Base-by-base conservation (phyloP, 2,329 filamentous ascomycete genomes). In the Chrysoporthe deuterocubensis region DNA sequence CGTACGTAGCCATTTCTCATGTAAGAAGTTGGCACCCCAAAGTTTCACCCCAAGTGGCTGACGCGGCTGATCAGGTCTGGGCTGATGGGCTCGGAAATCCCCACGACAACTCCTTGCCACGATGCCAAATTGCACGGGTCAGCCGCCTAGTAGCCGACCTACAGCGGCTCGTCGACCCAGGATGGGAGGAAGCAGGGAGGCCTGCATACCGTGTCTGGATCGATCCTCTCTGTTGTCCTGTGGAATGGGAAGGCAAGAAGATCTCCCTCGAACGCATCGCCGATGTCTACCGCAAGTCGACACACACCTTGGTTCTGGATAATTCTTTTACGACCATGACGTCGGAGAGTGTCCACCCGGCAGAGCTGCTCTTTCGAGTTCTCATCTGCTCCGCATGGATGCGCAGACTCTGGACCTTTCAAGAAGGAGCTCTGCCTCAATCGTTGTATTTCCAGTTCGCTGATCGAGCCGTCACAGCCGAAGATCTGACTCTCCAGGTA, bases 371-470 rank as follows among this genome's bases (percentile, higher is more conserved):
- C 0, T 63, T 76, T 5, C 71, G 76, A 18, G 72, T 78, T 3
- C 73, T 79, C 43, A 75, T 67, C 5, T 70, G 72, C 14, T 79
- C 78, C 4, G 71, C 74, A 26, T 81, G 80, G 79, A 78, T 80
- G 71, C 73, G 78, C 57, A 72, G 79, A 5, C 71, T 80, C 1
- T 81, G 79, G 80, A 81, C 80, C 0, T 73, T 81, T 16, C 79
- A 81, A 71, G 73, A 62, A 34, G 59, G 74, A 71, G 74, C 74
- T 3, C 71, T 79, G 1, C 72, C 74, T 0, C 70, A 71, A n/a
- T 73, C 71, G 18, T 70, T 79, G 2, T 77, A 73, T 34, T 74
- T 80, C 14, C 74, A 78, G 62, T 79, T 79, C 63, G 67, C 71
- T 1, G 77, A 79, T 66, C 70, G 65, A n/a, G 73, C 75, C 9